These are phyloP conservation scores for Podospora tetraspora DNA, from an alignment of 495 filamentous ascomycete genomes.

Conservation along the genomic window DNA sequence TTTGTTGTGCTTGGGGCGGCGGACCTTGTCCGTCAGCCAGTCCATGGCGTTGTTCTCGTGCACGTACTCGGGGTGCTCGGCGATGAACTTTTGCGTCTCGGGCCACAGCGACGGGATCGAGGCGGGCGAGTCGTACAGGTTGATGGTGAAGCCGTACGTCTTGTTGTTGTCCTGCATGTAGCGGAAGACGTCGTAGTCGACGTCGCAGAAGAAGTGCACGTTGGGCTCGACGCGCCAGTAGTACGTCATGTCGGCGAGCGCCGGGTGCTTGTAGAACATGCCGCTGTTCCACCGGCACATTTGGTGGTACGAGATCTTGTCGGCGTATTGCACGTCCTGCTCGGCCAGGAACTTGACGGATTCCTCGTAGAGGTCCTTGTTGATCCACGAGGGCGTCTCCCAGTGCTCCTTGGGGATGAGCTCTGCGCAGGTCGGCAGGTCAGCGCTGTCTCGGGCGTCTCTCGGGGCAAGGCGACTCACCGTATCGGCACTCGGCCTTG, in stretches of 20 bases:
- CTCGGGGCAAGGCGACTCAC: slow-evolving; percentile 41
- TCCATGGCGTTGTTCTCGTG: slow-evolving; percentile 76
- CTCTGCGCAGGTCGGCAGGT: slow-evolving; percentile 46
- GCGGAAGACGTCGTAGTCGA: slow-evolving; percentile 98
- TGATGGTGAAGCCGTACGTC: slow-evolving; percentile 98
- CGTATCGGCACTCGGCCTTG: slow-evolving; percentile 78
- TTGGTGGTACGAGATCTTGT: slow-evolving; percentile 88
- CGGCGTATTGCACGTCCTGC: slow-evolving; percentile 81
- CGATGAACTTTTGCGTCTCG: slow-evolving; percentile 82
- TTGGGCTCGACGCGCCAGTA: slow-evolving; percentile 99
- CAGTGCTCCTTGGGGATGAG: slow-evolving; percentile 91
- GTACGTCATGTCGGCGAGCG: slow-evolving; percentile 72
- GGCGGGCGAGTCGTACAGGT: slow-evolving; percentile 85
- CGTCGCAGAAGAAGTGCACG: slow-evolving; percentile 98
- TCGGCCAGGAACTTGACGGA: slow-evolving; percentile 78
- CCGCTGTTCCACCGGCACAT: slow-evolving; percentile 99
- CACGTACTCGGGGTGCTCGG: slow-evolving; percentile 75
- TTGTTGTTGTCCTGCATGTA: slow-evolving; percentile 98
- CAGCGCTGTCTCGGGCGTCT: slow-evolving; percentile 7
- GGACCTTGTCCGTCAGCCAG: slow-evolving; percentile 76
- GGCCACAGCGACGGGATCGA: slow-evolving; percentile 92
- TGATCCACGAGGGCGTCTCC: slow-evolving; percentile 89
- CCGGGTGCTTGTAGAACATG: slow-evolving; percentile 94
- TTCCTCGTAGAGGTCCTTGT: slow-evolving; percentile 76
- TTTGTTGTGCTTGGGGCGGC: slow-evolving; percentile 71